Percentiles rank a stretch among this genome's conserved stretches.
phyloP scores from a whole-genome alignment of 2,329 filamentous ascomycete genomes.

The Penicillium sp. region DNA sequence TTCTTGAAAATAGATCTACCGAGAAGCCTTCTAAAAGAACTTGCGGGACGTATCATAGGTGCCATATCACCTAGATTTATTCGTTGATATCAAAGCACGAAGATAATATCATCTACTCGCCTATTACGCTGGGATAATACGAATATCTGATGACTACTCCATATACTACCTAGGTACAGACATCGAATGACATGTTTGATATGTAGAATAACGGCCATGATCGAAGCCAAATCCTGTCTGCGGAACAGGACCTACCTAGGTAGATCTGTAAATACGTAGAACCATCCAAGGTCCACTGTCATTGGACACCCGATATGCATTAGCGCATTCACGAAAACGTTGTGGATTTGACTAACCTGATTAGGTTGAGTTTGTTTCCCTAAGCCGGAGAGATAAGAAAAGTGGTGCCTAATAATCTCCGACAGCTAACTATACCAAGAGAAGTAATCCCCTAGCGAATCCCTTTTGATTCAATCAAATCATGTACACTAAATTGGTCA shows the following conservation, averaged over 20 bases:
- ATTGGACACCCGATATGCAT: not conserved
- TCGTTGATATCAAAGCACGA: too few species aligned
- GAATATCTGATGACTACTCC: conserved; percentile 7
- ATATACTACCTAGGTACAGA: not conserved
- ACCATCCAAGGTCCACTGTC: too few species aligned
- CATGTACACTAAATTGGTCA: not conserved
- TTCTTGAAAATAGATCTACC: too few species aligned
- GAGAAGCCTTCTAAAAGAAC: too few species aligned
- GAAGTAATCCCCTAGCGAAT: not conserved
- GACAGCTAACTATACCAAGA: too few species aligned
- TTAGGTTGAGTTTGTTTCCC: not conserved
- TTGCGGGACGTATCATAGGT: too few species aligned
- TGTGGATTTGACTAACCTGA: not conserved
- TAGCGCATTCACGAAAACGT: not conserved
- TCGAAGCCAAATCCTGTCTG: not conserved
- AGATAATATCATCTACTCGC: not conserved
- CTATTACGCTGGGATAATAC: conserved; percentile 19
- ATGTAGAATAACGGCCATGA: not conserved
- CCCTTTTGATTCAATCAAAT: not conserved
- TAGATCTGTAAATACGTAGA: too few species aligned
- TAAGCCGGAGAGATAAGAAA: not conserved
- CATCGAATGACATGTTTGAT: not conserved
- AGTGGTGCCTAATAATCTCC: not conserved
- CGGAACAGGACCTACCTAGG: too few species aligned
- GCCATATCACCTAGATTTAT: not conserved